These are phyloP conservation scores for Rhodamnia argentea DNA, from an alignment of 345 rosid species.

Conservation along the genomic window DNA sequence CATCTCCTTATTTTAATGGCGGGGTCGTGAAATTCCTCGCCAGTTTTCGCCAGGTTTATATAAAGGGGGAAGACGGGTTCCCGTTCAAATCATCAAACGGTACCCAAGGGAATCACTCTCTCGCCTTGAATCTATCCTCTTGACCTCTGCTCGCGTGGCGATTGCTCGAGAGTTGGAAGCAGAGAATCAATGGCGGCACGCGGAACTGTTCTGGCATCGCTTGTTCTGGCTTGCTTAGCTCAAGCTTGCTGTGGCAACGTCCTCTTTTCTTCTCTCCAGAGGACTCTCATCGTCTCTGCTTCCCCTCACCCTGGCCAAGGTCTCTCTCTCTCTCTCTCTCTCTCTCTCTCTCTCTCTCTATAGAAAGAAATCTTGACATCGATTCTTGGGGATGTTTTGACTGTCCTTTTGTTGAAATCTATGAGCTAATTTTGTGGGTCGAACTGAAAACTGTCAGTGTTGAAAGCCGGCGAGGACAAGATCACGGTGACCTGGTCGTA, in stretches of 20 bases:
- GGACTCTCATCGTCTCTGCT: conserved; percentile 25
- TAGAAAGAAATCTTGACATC: too few relatives aligned
- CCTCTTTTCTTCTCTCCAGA: conserved; percentile 31
- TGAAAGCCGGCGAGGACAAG: conserved; percentile 43
- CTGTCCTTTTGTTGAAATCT: not conserved
- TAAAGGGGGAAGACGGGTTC: not conserved
- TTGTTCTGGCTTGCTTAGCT: conserved; percentile 5
- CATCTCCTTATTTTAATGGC: not conserved
- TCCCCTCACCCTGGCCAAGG: conserved; percentile 26
- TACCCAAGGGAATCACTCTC: not conserved
- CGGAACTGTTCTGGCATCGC: conserved; percentile 1
- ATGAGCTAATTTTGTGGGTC: not conserved
- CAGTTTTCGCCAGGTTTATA: not conserved
- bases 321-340: conserved; percentile 1
- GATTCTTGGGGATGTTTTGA: not conserved
- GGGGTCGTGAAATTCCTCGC: not conserved
- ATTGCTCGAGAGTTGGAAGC: not conserved
- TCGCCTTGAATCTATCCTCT: not conserved
- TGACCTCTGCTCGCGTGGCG: not conserved
- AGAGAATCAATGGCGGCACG: not conserved
- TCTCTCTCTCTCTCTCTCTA: not conserved
- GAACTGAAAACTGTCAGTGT: conserved; percentile 10
- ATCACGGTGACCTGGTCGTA: conserved; percentile 46
- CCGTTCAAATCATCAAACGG: not conserved
- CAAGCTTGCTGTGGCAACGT: conserved; percentile 8